Base-by-base conservation (phyloP, 345 rosid species). In the Pugionium dolabratum region DNA sequence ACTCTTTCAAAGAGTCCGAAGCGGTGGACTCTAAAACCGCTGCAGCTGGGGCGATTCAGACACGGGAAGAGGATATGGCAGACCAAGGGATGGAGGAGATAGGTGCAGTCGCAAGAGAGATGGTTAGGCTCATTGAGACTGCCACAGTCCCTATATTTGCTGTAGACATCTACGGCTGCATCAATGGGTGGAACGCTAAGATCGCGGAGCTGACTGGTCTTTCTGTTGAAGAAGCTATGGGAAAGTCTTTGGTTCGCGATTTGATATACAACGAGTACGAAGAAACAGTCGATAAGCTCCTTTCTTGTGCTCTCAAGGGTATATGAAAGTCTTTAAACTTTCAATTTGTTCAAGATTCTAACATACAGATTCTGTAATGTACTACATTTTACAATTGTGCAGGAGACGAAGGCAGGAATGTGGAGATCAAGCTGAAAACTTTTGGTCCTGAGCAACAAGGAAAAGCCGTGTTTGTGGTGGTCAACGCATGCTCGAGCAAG, bases 131-230 rank as follows among this genome's bases (percentile, higher is more conserved):
- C 66, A 95, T 95, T 46, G 97, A 95, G 75, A 91, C 97, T 4
- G 97, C 99, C 28, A 87, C 97, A 42, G 97, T 88, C 69, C 99
- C 97, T 31, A 91, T 95, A 80, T 95, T 95, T n/a, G 96, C 96
- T 26, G 94, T 91, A 25, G 99, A 91, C 65, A 82, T 73, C 45
- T 79, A 85, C 59, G 95, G 97, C n/a, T 34, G 77, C 63, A 78
- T 95, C 64, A 95, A 91, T 77, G 95, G 99, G 33, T 95, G 97
- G 99, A 95, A 95, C 64, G 96, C 86, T 9, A 95, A 91, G 81
- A 88, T 82, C 39, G 93, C 96, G 3, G 97, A 91, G 66, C 72
- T 95, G 76, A 89, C 97, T 0, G 94, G 96, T 59, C 87, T 95
- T 11, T 77, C 91, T 4, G 90, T 91, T 75, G 97, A 87, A 78